Evolutionary conservation across 176 grass and related monocot genomes (phyloP).

Genomic region (Stipa capillata): DNA sequence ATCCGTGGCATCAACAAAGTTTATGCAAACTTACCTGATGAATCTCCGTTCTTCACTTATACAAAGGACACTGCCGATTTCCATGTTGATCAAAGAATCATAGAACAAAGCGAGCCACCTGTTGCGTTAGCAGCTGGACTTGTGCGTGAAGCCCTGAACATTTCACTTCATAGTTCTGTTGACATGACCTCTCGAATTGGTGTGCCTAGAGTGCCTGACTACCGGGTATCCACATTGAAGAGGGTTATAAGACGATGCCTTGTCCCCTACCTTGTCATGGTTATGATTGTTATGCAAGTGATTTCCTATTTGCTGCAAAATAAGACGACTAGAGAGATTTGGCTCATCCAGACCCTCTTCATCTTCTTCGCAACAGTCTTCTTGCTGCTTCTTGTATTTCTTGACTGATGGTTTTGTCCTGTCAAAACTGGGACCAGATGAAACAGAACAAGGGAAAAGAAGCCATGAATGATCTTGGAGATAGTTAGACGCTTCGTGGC

Average conservation of each 20-base stretch:
- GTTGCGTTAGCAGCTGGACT: background rate
- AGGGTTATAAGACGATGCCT: slow-evolving; percentile 9
- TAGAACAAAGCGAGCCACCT: background rate
- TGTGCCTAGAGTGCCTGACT: background rate
- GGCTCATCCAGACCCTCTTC: slow-evolving; percentile 29
- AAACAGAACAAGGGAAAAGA: background rate
- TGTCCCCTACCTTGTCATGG: background rate
- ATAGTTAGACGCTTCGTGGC: background rate
- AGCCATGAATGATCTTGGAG: background rate
- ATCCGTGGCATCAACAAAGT: slow-evolving; percentile 36
- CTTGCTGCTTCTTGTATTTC: slow-evolving; percentile 27
- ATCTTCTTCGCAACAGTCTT: slow-evolving; percentile 33
- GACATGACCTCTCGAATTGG: background rate
- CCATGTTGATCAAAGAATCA: slow-evolving; percentile 38
- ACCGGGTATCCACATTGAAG: background rate
- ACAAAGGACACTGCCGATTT: slow-evolving; percentile 31
- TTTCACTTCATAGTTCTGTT: background rate
- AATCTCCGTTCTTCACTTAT: slow-evolving; percentile 49
- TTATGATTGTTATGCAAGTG: slow-evolving; percentile 24
- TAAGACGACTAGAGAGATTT: slow-evolving; percentile 16
- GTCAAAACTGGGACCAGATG: background rate
- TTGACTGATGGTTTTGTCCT: slow-evolving; percentile 18
- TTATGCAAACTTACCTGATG: slow-evolving; percentile 37
- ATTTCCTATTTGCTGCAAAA: slow-evolving; percentile 20
- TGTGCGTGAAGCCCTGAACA: background rate